phyloP scores from a whole-genome alignment of 306 rosid species.

The Medicago lupulina region DNA sequence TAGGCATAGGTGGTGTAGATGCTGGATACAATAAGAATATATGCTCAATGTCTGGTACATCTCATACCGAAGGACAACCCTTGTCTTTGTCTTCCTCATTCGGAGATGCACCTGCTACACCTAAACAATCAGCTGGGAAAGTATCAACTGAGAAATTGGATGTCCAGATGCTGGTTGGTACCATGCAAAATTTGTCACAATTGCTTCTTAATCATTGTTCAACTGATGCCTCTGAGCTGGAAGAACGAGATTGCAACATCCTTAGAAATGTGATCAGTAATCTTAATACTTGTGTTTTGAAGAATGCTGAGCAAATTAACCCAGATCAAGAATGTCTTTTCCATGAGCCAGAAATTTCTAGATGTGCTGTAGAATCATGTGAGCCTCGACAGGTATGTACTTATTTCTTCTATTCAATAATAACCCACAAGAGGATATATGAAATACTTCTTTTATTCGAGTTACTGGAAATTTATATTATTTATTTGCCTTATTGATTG shows the following conservation, averaged over 20 bases:
- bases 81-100: slow-evolving; percentile 40
- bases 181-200: slow-evolving; percentile 67
- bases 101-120: slow-evolving; percentile 47
- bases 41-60: slow-evolving; percentile 35
- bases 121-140: slow-evolving; percentile 41
- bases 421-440: neutral
- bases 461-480: slow-evolving; percentile 4
- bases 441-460: neutral
- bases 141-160: slow-evolving; percentile 48
- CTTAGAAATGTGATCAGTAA: slow-evolving; percentile 63
- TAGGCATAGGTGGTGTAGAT: slow-evolving; percentile 42
- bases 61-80: slow-evolving; percentile 38
- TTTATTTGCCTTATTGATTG: slow-evolving; percentile 9
- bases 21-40: slow-evolving; percentile 41
- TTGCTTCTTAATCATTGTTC: slow-evolving; percentile 64
- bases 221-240: slow-evolving; percentile 51
- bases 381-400: slow-evolving; percentile 59
- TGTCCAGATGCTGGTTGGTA: slow-evolving; percentile 62
- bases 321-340: slow-evolving; percentile 43
- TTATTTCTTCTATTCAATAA: slow-evolving; percentile 34
- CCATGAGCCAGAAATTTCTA: slow-evolving; percentile 49
- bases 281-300: slow-evolving; percentile 60
- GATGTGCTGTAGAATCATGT: slow-evolving; percentile 40
- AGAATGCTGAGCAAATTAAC: slow-evolving; percentile 47
- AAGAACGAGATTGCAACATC: slow-evolving; percentile 52